These are phyloP conservation scores for Fragilaria crotonensis DNA, from an alignment of 108 stramenopile genomes.

Conservation along the genomic window DNA sequence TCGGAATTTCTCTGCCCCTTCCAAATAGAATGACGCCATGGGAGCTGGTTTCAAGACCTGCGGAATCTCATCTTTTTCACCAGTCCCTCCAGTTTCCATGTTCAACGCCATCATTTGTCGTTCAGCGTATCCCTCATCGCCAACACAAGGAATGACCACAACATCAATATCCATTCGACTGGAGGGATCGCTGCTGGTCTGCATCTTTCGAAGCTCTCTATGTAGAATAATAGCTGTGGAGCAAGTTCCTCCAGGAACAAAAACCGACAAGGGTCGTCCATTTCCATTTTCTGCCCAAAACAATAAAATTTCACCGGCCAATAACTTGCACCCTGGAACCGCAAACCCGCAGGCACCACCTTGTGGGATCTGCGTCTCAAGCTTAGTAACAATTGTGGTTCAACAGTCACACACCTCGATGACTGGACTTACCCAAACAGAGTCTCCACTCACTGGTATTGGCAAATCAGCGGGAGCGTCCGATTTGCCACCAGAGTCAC, in stretches of 20 bases:
- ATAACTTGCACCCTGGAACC: constrained; percentile 25
- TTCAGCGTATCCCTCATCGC: constrained; percentile 63
- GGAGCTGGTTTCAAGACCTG: constrained; percentile 38
- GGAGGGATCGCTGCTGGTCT: constrained; percentile 3
- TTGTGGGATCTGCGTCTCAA: constrained; percentile 41
- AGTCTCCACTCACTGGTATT: constrained; percentile 49
- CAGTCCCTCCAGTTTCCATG: constrained; percentile 31
- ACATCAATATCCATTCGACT: constrained; percentile 58
- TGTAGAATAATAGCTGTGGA: constrained; percentile 67
- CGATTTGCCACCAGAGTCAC: constrained; percentile 45
- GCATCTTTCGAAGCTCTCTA: constrained; percentile 25
- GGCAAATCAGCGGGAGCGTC: constrained; percentile 43
- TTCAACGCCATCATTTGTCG: constrained; percentile 73
- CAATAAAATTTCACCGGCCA: constrained; percentile 28
- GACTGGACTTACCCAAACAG: constrained; percentile 54
- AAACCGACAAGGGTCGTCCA: constrained; percentile 55
- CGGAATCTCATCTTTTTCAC: constrained; percentile 45
- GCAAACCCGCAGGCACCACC: constrained; percentile 60
- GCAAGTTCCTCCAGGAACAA: constrained; percentile 79
- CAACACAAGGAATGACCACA: constrained; percentile 79
- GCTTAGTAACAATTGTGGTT: background rate
- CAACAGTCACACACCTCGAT: no score
- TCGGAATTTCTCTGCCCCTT: constrained; percentile 6
- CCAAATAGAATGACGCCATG: background rate
- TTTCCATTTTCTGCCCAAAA: constrained; percentile 57